Percentiles rank a stretch among this genome's conserved stretches.
Conservation (phyloP, 768 basidiomycete genomes). For the Termitomyces sp. region DNA sequence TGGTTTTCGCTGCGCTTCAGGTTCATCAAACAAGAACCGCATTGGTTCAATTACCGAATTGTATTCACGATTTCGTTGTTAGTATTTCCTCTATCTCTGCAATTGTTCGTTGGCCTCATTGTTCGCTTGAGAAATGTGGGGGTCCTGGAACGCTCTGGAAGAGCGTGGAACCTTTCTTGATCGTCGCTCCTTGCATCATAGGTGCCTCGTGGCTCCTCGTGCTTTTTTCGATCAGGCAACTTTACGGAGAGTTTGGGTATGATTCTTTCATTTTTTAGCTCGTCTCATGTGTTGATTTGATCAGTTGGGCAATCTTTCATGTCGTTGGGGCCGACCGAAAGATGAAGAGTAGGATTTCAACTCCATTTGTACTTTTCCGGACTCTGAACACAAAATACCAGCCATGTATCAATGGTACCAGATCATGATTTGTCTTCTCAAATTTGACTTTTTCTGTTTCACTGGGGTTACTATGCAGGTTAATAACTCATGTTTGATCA, state of each 20-base stretch:
- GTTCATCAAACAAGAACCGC: constrained; percentile 69
- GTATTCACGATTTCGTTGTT: constrained; percentile 33
- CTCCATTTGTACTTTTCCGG: not conserved
- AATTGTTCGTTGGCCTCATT: not conserved
- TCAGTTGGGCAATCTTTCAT: constrained; percentile 87
- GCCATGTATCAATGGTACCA: constrained; percentile 89
- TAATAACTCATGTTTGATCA: not conserved
- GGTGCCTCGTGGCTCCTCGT: constrained; percentile 59
- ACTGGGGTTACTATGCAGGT: constrained; percentile 88
- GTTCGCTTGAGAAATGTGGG: constrained; percentile 33
- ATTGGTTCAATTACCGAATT: constrained; percentile 33
- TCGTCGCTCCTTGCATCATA: constrained; percentile 69
- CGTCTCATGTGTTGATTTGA: constrained; percentile 4
- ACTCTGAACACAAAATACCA: constrained; percentile 20
- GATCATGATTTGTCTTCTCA: constrained; percentile 81
- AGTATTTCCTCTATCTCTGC: constrained; percentile 14
- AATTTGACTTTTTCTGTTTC: constrained; percentile 89
- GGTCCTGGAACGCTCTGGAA: constrained; percentile 54
- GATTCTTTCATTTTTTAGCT: constrained; percentile 17
- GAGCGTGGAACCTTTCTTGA: constrained; percentile 58
- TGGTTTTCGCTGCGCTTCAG: constrained; percentile 73
- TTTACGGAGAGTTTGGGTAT: constrained; percentile 82
- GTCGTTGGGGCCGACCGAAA: constrained; percentile 81
- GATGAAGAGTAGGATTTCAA: constrained; percentile 62
- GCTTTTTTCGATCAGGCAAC: constrained; percentile 61